Base-by-base conservation (phyloP, 805 yeast species). In the Starmerella stigmatis region DNA sequence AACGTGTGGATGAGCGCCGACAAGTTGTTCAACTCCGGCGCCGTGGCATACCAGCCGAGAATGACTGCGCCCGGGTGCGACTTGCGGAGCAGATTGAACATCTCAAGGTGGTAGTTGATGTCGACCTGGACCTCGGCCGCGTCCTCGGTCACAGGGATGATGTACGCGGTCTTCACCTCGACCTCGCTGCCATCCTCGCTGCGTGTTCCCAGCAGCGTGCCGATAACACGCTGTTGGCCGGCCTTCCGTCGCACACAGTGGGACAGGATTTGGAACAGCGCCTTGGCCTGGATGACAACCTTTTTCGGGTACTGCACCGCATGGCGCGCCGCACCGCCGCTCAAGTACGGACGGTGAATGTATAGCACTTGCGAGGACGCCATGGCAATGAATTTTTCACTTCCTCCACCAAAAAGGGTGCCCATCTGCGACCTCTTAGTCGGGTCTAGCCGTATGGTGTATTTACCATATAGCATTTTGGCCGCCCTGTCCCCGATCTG, bases 1-100 rank as follows among this genome's bases (percentile, higher is more conserved):
- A 83, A 80, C 58, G 80, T 89, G 61, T 85, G 94, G 57, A 85
- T 78, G 53, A 83, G 71, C 9, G 84, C 84, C 12, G 86, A 76
- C 61, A 80, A 74, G 45, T 76, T 71, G 64, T 82, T 88, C 51
- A 84, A 73, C 53, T 68, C 69, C 16, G 73, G 66, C 39, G 69
- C 66, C 15, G 81, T 68, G 21, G 70, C 60, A 62, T 82, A 86
- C 95, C 95, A 86, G 45, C 95, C 95, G 39, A 86, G 71, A 45
- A 86, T 80, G 42, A 72, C 71, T 53, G 79, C 81, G 60, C 81
- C 81, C 46, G 92, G 89, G 64, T 79, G 80, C 27, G 89, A 78
- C 60, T 76, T 76, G 67, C 79, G 81, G 65, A 81, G 76, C 58
- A 86, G 67, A 56, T 76, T 78, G 64, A 69, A 81, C 64, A 82